Percentiles rank a stretch among this genome's conserved stretches.
These are phyloP conservation scores for Triticum urartu DNA, from an alignment of 176 grass and related monocot species.

Conservation along the genomic window DNA sequence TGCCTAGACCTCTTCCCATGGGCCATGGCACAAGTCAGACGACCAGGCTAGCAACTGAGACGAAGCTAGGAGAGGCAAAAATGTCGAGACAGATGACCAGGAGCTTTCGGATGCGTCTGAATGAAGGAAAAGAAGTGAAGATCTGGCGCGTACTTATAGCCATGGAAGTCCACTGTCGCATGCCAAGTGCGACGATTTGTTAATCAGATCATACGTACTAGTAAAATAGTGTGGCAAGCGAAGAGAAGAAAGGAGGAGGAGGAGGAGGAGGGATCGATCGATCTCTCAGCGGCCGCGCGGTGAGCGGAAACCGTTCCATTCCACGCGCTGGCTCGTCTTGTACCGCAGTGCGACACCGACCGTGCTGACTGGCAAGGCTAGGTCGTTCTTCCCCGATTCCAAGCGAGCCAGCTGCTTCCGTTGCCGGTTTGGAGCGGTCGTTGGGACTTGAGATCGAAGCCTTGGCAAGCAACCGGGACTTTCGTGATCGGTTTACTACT, in stretches of 20 bases:
- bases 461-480: not conserved
- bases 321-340: not conserved
- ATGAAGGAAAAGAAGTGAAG: not conserved
- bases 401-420: no score
- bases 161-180: not conserved
- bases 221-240: no score
- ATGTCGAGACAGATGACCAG: not conserved
- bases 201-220: no score
- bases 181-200: not conserved
- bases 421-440: no score
- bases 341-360: not conserved
- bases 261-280: not conserved
- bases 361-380: not conserved
- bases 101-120: slow-evolving; percentile 6
- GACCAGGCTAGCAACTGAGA: not conserved
- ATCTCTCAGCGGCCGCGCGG: not conserved
- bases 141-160: not conserved
- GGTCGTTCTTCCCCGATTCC: no score
- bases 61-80: not conserved
- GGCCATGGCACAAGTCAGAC: slow-evolving; percentile 22
- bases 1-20: slow-evolving; percentile 58
- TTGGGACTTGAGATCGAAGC: not conserved
- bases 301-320: not conserved
- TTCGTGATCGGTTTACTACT: no score
- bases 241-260: no score